phyloP scores from a whole-genome alignment of 495 filamentous ascomycete species.

The Cercophora sp. region DNA sequence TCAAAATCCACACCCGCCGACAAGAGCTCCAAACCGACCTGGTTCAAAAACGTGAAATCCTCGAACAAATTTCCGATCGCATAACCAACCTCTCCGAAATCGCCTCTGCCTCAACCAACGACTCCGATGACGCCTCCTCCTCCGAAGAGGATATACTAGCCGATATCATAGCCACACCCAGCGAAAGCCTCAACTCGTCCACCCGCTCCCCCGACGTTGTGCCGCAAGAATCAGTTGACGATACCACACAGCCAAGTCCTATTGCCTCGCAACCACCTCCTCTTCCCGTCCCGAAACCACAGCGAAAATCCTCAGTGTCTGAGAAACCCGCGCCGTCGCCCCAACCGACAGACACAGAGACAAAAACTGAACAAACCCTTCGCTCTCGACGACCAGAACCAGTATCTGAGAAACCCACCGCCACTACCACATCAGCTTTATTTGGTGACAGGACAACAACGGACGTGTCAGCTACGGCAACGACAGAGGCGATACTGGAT shows the following conservation, averaged over 20 bases:
- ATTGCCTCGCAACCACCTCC: conserved; percentile 9
- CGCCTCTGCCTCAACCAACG: conserved; percentile 25
- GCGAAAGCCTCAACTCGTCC: conserved; percentile 45
- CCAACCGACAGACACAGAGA: background rate
- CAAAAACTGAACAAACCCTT: conserved; percentile 21
- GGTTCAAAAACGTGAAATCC: conserved; percentile 54
- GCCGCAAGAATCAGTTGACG: conserved; percentile 14
- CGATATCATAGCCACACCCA: conserved; percentile 44
- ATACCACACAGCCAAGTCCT: no score
- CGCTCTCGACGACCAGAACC: conserved; percentile 19
- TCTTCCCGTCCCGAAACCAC: no score
- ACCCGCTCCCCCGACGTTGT: conserved; percentile 24
- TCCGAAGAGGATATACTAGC: conserved; percentile 49
- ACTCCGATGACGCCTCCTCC: conserved; percentile 24
- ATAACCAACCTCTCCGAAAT: conserved; percentile 60
- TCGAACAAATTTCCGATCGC: conserved; percentile 57
- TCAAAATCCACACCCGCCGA: conserved; percentile 62
- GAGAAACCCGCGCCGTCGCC: background rate
- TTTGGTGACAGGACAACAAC: conserved; percentile 27
- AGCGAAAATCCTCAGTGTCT: no score
- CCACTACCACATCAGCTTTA: conserved; percentile 27
- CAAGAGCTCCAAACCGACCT: conserved; percentile 67
- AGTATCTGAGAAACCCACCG: conserved; percentile 11
- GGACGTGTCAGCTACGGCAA: conserved; percentile 16
- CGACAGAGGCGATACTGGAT: conserved; percentile 64